Percentiles rank a stretch among this genome's conserved stretches.
phyloP scores from a whole-genome alignment of 179 eudicot species.

The Pouteria campechiana region DNA sequence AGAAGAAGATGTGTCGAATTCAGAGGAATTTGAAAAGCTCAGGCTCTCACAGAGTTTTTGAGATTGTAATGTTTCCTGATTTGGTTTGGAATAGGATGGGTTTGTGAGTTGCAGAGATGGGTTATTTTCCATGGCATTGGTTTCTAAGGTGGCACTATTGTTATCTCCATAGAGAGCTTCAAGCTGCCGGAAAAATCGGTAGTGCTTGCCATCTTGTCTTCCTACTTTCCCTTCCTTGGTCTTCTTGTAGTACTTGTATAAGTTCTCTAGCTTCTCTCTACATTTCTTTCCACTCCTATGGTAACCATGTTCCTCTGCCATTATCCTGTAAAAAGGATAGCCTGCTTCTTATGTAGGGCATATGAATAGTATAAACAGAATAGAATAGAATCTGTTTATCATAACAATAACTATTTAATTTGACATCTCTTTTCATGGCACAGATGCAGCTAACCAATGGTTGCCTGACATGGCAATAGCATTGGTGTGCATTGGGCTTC shows the following conservation, averaged over 20 bases:
- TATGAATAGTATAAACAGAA: no score
- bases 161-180: conserved; percentile 70
- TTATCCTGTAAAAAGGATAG: conserved; percentile 34
- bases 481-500: no score
- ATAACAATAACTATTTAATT: background rate
- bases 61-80: conserved; percentile 17
- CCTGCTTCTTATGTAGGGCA: no score
- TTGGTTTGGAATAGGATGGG: background rate
- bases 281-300: conserved; percentile 88
- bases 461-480: no score
- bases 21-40: conserved; percentile 57
- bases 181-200: conserved; percentile 69
- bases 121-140: conserved; percentile 16
- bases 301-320: conserved; percentile 77
- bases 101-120: no score
- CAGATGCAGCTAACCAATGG: background rate
- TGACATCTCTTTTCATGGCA: background rate
- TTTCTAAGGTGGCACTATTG: conserved; percentile 9
- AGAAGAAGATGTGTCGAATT: conserved; percentile 36
- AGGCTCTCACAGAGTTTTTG: conserved; percentile 20
- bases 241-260: conserved; percentile 82
- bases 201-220: conserved; percentile 79
- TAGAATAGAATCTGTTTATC: background rate
- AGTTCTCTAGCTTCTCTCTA: conserved; percentile 78
- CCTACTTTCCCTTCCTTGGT: conserved; percentile 88